A percentile compares a stretch with the other conserved stretches of the same genome.
Conservation (phyloP, 352 stramenopile species). For the Pythium rhizo-oryzae region DNA sequence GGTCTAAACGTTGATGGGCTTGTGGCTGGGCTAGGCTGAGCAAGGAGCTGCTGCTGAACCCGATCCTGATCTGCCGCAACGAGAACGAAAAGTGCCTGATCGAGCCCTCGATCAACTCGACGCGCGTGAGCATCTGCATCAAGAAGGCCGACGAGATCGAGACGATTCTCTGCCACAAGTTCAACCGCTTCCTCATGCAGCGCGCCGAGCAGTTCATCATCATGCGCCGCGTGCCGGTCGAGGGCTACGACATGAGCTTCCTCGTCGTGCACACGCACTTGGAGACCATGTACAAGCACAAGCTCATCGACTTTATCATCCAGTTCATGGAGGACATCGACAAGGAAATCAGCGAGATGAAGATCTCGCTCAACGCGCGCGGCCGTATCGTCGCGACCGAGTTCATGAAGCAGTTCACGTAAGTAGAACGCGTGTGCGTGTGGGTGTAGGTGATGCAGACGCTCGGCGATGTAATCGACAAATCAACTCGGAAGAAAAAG, state of each 20-base stretch:
- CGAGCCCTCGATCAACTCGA: conserved; percentile 95
- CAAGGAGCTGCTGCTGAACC: conserved; percentile 95
- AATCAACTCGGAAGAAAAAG: not conserved
- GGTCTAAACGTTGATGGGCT: not conserved
- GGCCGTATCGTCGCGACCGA: conserved; percentile 93
- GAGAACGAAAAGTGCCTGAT: conserved; percentile 95
- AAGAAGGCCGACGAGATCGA: conserved; percentile 96
- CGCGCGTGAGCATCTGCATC: conserved; percentile 95
- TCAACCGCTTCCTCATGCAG: conserved; percentile 97
- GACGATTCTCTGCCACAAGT: conserved; percentile 94
- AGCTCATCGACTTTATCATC: conserved; percentile 97
- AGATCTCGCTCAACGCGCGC: conserved; percentile 95
- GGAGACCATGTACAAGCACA: conserved; percentile 96
- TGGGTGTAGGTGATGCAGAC: not conserved
- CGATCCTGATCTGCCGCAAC: conserved; percentile 93
- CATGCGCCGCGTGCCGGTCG: conserved; percentile 91
- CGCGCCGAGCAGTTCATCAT: conserved; percentile 95
- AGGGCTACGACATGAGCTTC: conserved; percentile 97
- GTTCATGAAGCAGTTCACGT: conserved; percentile 95
- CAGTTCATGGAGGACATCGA: conserved; percentile 98
- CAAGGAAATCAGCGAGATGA: conserved; percentile 98
- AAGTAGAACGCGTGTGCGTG: not conserved
- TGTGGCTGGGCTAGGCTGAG: conserved; percentile 48
- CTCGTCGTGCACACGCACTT: conserved; percentile 94
- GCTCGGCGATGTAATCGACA: not conserved